Evolutionary conservation across 2,329 filamentous ascomycete genomes (phyloP), one percentile per base, ranked within the genome.

Genomic region (Ophiosphaerella korrae): DNA sequence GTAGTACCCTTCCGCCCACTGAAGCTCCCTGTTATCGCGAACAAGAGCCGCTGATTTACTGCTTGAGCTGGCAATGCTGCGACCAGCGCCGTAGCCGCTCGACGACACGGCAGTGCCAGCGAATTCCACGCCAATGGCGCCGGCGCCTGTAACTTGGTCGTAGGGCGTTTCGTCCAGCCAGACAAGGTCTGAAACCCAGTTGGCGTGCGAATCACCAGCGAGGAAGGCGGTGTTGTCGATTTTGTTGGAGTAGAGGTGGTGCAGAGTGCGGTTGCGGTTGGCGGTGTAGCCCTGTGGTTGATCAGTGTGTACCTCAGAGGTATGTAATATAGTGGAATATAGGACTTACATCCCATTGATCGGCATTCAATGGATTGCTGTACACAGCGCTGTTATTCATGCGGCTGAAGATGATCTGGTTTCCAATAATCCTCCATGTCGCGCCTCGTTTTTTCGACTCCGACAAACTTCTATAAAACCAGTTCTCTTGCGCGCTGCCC

Each of bases 1-100:
- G 70, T 89, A 90, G 68, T 87, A 90, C 1, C 84, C 74, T 55
- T 90, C 87, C 55, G 84, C 82, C 88, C 87, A 90, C 63, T 88
- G 84, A 47, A 90, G 74, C 68, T 87, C 85, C 1, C 75, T 72
- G 65, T 88, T 89, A 32, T 78, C 73, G 39, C 66, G 64, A 2
- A 72, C 58, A 2, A 66, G 42, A 2, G 58, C 54, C 14, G 53
- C 53, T 16, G 45, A 84, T 75, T 11, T 78, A 78, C 50, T 83
- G 80, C 63, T 81, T 80, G 52, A 81, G 75, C 51, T 60, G 2
- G 54, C 57, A 32, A 60, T 58, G n/a, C 36, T 52, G 14, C 42
- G 40, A 3, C 45, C 54, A n/a, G 52, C 41, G 6, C 58, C 58
- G 40, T 61, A 65, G 7, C 85, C 85, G 3, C 77, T 77, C 9